A percentile compares a stretch with the other conserved stretches of the same genome.
phyloP scores from a whole-genome alignment of 129 eudicot species.

The Tagetes patula region DNA sequence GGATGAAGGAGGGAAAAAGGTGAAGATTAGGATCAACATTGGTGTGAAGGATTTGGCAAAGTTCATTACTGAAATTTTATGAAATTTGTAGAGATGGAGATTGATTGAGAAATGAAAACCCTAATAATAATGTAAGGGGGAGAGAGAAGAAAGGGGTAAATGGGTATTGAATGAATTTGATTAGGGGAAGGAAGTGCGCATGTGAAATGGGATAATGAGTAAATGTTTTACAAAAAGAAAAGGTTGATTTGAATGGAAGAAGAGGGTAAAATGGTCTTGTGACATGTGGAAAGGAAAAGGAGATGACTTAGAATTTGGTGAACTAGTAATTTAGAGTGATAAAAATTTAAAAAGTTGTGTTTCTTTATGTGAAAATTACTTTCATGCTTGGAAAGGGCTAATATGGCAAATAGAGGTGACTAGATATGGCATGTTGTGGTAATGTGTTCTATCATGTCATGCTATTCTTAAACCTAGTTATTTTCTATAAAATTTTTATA shows the following conservation, averaged over 20 bases:
- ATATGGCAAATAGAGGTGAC: no score
- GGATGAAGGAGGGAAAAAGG: slow-evolving; percentile 28
- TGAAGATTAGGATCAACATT: slow-evolving; percentile 22
- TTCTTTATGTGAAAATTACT: no score
- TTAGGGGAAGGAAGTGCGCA: slow-evolving; percentile 26
- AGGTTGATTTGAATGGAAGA: slow-evolving; percentile 30
- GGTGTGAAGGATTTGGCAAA: no score
- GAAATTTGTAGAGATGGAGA: not conserved
- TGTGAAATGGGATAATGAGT: slow-evolving; percentile 37
- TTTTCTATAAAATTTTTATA: no score
- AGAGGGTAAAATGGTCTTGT: slow-evolving; percentile 31
- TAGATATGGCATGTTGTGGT: no score
- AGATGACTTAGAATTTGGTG: slow-evolving; percentile 19
- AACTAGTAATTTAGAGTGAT: not conserved
- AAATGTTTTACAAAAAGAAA: slow-evolving; percentile 17
- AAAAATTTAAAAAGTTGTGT: no score
- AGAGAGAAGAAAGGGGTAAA: slow-evolving; percentile 13
- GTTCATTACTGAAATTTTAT: no score
- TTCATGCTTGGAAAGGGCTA: no score
- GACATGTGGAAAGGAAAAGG: slow-evolving; percentile 33
- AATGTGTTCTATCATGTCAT: no score
- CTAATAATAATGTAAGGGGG: no score
- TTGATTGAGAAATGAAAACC: slow-evolving; percentile 5
- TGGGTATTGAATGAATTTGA: not conserved
- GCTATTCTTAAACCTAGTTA: no score